phyloP scores from a whole-genome alignment of 2,329 filamentous ascomycete genomes.

The Phaeomoniella chlamydospora region DNA sequence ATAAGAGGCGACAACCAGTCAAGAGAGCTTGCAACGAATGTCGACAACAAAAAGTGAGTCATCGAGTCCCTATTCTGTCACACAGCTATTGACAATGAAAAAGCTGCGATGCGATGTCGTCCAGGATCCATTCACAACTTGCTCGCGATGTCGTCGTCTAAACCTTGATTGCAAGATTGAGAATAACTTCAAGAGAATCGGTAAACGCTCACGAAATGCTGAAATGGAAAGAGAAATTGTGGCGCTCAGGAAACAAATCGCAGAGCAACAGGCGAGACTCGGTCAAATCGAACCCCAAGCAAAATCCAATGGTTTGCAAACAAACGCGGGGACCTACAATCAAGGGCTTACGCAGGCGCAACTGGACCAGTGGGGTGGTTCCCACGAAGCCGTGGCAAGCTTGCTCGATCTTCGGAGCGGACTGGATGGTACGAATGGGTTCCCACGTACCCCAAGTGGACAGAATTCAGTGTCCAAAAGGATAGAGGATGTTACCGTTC shows the following conservation, averaged over 20 bases:
- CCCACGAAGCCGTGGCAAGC: slow-evolving; percentile 35
- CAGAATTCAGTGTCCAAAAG: slow-evolving; percentile 30
- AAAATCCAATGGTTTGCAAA: slow-evolving; percentile 12
- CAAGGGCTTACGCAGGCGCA: slow-evolving; percentile 4
- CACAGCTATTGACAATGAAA: not conserved
- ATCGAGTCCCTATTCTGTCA: not conserved
- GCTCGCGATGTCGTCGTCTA: slow-evolving; percentile 48
- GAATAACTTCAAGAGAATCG: slow-evolving; percentile 53
- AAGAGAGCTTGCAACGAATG: slow-evolving; percentile 58
- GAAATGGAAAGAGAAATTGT: slow-evolving; percentile 46
- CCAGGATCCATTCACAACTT: slow-evolving; percentile 48
- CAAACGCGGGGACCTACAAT: slow-evolving; percentile 6
- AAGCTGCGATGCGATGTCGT: slow-evolving; percentile 54
- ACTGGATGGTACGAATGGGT: slow-evolving; percentile 22
- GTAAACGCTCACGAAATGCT: slow-evolving; percentile 52
- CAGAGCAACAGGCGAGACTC: slow-evolving; percentile 17
- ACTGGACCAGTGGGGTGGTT: slow-evolving; percentile 1
- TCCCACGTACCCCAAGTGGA: slow-evolving; percentile 32
- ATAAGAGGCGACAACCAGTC: slow-evolving; percentile 29
- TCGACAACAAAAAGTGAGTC: slow-evolving; percentile 50
- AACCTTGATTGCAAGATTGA: slow-evolving; percentile 52
- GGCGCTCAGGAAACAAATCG: slow-evolving; percentile 33
- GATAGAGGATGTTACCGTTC: slow-evolving; percentile 34
- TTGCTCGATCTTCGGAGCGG: slow-evolving; percentile 34
- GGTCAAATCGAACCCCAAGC: slow-evolving; percentile 11